phyloP scores from a whole-genome alignment of 2,329 filamentous ascomycete genomes.

The Metarhizium album region DNA sequence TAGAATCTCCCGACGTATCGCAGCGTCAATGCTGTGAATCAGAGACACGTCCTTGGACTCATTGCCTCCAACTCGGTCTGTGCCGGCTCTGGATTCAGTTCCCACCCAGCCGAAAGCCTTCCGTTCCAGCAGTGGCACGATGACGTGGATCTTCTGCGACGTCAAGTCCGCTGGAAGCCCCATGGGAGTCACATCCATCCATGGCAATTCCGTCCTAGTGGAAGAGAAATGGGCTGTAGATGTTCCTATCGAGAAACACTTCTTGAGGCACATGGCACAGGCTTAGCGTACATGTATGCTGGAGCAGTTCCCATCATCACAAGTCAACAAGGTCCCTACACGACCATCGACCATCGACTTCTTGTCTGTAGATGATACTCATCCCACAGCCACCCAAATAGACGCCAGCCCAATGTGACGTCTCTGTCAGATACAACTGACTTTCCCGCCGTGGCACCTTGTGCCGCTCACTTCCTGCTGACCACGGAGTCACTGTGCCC shows the following conservation, averaged over 20 bases:
- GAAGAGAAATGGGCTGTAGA: not conserved
- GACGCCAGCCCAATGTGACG: not conserved
- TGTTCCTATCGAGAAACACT: no score
- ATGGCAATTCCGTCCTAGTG: not conserved
- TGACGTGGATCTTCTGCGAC: not conserved
- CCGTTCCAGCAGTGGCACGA: not conserved
- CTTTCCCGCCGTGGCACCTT: not conserved
- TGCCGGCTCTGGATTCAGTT: not conserved
- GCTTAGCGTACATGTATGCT: not conserved
- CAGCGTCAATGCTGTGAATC: slow-evolving; percentile 14
- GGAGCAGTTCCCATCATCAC: not conserved
- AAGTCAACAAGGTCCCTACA: not conserved
- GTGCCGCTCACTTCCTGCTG: not conserved
- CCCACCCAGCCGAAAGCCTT: not conserved
- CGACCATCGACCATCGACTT: not conserved
- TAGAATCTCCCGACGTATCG: slow-evolving; percentile 15
- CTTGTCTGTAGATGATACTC: not conserved
- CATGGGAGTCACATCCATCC: not conserved
- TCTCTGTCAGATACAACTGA: not conserved
- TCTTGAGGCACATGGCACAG: no score
- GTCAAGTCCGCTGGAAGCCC: not conserved
- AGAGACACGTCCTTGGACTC: not conserved
- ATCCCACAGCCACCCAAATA: not conserved
- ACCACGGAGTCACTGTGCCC: not conserved
- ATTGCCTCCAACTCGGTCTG: not conserved